Evolutionary conservation across 805 yeast genomes (phyloP).

Genomic region (Pichia insulana): DNA sequence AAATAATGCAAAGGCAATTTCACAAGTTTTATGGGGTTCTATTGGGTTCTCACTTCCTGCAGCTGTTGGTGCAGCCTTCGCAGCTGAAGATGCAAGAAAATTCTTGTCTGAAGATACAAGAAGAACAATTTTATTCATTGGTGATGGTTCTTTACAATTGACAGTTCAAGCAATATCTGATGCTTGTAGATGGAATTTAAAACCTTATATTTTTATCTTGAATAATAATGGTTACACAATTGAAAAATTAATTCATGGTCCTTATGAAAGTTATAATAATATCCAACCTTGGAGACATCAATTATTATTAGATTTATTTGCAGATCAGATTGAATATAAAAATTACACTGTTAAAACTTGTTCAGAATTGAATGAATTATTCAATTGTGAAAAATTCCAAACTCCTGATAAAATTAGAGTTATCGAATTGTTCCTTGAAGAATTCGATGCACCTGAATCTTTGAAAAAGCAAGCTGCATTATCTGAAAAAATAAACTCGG

Average conservation of each 20-base stretch:
- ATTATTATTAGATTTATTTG: conserved; percentile 49
- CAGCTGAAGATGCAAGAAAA: conserved; percentile 36
- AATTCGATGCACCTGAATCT: conserved; percentile 60
- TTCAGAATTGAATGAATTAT: conserved; percentile 50
- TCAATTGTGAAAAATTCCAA: conserved; percentile 39
- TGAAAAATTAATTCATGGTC: conserved; percentile 68
- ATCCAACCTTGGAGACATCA: conserved; percentile 65
- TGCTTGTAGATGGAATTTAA: conserved; percentile 56
- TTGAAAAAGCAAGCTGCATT: conserved; percentile 61
- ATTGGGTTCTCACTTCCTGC: conserved; percentile 68
- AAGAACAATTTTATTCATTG: conserved; percentile 60
- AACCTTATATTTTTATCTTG: conserved; percentile 60
- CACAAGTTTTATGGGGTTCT: conserved; percentile 72
- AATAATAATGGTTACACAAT: conserved; percentile 72
- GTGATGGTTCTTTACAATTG: conserved; percentile 71
- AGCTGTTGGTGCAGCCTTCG: conserved; percentile 58
- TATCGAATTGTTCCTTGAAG: conserved; percentile 60
- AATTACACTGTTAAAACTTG: conserved; percentile 43
- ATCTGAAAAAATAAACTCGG: conserved; percentile 27
- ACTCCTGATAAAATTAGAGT: conserved; percentile 52
- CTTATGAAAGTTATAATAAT: conserved; percentile 52
- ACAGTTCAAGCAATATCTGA: conserved; percentile 69
- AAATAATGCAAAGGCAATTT: conserved; percentile 50
- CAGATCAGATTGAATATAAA: conserved; percentile 46
- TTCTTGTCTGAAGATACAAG: conserved; percentile 21